Percentiles rank a stretch among this genome's conserved stretches.
Conservation (phyloP, 768 basidiomycete genomes). For the Daedaleopsis nitida region DNA sequence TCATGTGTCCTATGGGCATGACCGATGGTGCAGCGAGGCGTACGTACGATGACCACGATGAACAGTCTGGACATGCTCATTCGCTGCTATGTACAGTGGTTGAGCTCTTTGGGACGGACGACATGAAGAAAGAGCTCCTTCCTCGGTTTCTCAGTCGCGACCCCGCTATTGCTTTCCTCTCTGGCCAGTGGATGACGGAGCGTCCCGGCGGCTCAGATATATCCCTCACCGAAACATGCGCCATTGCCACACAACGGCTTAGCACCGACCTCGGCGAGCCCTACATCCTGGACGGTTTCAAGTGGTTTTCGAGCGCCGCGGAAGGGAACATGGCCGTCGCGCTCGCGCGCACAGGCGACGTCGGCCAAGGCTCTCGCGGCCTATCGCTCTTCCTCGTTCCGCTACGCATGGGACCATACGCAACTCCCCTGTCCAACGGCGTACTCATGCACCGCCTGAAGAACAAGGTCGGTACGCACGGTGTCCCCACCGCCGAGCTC, state of each 20-base stretch:
- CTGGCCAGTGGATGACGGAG: constrained; percentile 55
- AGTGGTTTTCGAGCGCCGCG: constrained; percentile 86
- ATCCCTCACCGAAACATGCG: constrained; percentile 70
- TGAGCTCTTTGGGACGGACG: constrained; percentile 60
- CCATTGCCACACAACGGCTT: constrained; percentile 37
- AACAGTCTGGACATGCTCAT: constrained; percentile 35
- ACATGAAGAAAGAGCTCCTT: constrained; percentile 58
- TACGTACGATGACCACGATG: constrained; percentile 5
- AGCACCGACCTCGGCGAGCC: constrained; percentile 42
- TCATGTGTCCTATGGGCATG: constrained; percentile 77
- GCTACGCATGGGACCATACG: constrained; percentile 45
- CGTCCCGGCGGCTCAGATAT: constrained; percentile 77
- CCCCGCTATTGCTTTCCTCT: constrained; percentile 58
- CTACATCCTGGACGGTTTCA: constrained; percentile 68
- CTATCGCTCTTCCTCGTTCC: constrained; percentile 79
- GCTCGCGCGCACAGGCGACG: constrained; percentile 67
- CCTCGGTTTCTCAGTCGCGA: constrained; percentile 63
- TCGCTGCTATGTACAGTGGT: constrained; percentile 27
- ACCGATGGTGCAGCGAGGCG: constrained; percentile 72
- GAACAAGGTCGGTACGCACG: constrained; percentile 75
- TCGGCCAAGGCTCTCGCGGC: constrained; percentile 56
- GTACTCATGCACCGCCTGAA: constrained; percentile 74
- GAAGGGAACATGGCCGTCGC: constrained; percentile 74
- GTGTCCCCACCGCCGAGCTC: constrained; percentile 81
- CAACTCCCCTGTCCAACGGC: constrained; percentile 58